Base-by-base conservation (phyloP, 2,329 filamentous ascomycete genomes). In the Sphaceloma murrayae region DNA sequence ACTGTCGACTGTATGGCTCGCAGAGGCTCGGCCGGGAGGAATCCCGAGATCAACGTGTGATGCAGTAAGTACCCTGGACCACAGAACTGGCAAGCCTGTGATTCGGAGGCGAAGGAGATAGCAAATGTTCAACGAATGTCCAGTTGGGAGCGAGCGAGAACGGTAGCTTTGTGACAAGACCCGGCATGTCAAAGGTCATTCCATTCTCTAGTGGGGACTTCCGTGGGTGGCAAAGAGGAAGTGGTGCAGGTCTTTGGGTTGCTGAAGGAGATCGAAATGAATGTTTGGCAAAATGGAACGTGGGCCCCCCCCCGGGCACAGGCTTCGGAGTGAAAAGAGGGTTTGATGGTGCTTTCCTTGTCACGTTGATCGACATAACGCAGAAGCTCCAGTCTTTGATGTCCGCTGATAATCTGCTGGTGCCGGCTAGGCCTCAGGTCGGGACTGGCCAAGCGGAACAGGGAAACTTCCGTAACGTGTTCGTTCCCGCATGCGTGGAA, bases 331-430 rank as follows among this genome's bases (percentile, higher is more conserved):
- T 10, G 11, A 32, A 45, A 34, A 45, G 42, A 34, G 42, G 42
- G 31, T 45, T 45, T 17, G 42, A 34, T 43, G 40, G 40, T 32
- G 27, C 30, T 45, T 45, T 45, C 30, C 31, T 36, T 34, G 42
- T 36, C 42, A 45, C 30, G 42, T 45, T 29, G 42, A 45, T 45
- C 42, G 42, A 34, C 42, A 43, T 43, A 45, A 45, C 31, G 42
- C 42, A 45, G 42, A 45, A 45, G 42, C 42, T 34, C 32, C 19
- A 45, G 31, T 32, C 30, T 30, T 16, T 32, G 22, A 27, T 45
- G 42, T 45, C 22, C 31, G 42, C 22, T 42, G 30, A 29, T 31
- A 32, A 45, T 45, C 42, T 32, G 36, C 32, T 32, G 42, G 42
- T 34, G 31, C 42, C 42, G 42, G 18, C n/a, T 44, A 30, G 40